Conservation (phyloP, 495 filamentous ascomycete genomes). For the Xylaria bambusicola region DNA sequence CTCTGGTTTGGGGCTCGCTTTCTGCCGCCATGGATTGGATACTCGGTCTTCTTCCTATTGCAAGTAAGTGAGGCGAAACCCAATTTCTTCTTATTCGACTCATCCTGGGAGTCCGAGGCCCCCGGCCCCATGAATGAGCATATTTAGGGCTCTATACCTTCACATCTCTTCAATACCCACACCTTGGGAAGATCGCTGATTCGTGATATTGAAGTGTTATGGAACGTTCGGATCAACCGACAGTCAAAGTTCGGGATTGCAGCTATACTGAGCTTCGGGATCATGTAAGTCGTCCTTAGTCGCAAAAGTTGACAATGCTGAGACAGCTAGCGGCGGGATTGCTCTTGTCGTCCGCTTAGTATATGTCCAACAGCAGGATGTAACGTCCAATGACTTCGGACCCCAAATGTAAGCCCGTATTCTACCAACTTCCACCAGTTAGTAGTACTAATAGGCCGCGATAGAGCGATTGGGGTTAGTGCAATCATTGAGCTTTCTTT, state of each 20-base stretch:
- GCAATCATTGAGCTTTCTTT: conserved; percentile 42
- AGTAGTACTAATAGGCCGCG: background rate
- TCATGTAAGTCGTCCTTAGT: conserved; percentile 28
- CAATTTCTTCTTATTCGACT: background rate
- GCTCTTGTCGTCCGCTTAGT: conserved; percentile 44
- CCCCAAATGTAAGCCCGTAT: conserved; percentile 27
- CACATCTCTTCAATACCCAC: background rate
- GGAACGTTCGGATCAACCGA: conserved; percentile 40
- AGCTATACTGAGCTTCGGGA: conserved; percentile 37
- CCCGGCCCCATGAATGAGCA: too few species aligned
- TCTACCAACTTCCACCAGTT: background rate
- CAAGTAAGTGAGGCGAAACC: conserved; percentile 17
- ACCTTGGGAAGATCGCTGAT: background rate
- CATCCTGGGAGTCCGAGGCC: too few species aligned
- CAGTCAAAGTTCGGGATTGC: conserved; percentile 37
- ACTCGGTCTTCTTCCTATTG: conserved; percentile 45
- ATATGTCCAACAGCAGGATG: conserved; percentile 36
- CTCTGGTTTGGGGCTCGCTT: conserved; percentile 41
- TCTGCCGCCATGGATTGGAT: conserved; percentile 42
- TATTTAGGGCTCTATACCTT: too few species aligned
- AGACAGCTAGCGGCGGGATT: conserved; percentile 38
- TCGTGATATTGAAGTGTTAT: conserved; percentile 31
- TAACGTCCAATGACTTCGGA: conserved; percentile 18
- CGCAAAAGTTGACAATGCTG: conserved; percentile 3
- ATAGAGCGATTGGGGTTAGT: conserved; percentile 38